These are phyloP conservation scores for Pythium grandisporangium DNA, from an alignment of 352 stramenopile species.

Conservation along the genomic window DNA sequence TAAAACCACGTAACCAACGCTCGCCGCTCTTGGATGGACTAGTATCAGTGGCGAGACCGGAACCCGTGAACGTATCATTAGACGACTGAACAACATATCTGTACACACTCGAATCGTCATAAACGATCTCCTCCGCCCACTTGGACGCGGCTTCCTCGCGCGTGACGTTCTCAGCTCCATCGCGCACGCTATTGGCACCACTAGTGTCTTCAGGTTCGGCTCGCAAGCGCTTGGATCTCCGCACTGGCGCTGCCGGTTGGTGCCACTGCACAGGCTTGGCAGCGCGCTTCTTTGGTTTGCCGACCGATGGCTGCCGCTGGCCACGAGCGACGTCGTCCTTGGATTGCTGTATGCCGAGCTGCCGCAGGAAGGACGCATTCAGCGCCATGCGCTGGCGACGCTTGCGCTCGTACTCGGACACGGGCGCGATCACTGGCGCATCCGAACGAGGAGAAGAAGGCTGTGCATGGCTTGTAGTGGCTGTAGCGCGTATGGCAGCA, in stretches of 20 bases:
- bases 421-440: neutral
- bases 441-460: no score
- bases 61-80: no score
- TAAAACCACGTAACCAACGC: slow-evolving; percentile 16
- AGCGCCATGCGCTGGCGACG: slow-evolving; percentile 22
- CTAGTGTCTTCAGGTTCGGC: slow-evolving; percentile 8
- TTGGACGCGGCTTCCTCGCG: neutral
- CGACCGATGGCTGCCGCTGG: no score
- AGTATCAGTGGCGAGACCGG: no score
- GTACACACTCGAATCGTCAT: slow-evolving; percentile 8
- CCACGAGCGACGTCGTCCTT: neutral
- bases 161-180: neutral
- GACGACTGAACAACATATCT: no score
- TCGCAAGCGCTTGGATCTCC: slow-evolving; percentile 25
- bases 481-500: neutral
- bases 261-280: no score
- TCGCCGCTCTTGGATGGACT: slow-evolving; percentile 2
- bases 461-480: no score
- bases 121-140: neutral
- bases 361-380: slow-evolving; percentile 32
- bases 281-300: no score
- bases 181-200: no score
- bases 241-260: slow-evolving; percentile 13
- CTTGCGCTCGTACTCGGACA: slow-evolving; percentile 43
- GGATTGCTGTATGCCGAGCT: slow-evolving; percentile 21